Percentiles rank a stretch among this genome's conserved stretches.
phyloP scores from a whole-genome alignment of 352 stramenopile species.

The Pythium grandisporangium region DNA sequence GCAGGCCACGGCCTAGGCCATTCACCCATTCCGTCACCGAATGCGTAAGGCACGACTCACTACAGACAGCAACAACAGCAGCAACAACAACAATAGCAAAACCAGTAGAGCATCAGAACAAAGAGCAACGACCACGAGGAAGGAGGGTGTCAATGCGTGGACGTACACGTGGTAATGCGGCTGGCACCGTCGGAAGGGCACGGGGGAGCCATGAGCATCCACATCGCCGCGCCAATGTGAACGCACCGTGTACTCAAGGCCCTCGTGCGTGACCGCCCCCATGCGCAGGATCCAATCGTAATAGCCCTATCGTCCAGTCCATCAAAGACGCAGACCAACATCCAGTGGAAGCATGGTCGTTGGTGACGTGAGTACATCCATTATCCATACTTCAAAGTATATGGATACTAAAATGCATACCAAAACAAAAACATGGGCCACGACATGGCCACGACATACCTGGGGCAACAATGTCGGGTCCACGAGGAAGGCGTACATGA shows the following conservation, averaged over 20 bases:
- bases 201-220: slow-evolving; percentile 18
- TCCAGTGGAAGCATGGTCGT: too few species aligned
- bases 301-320: slow-evolving; percentile 72
- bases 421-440: too few species aligned
- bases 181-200: slow-evolving; percentile 69
- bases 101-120: neutral
- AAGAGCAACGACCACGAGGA: too few species aligned
- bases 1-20: slow-evolving; percentile 55
- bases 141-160: too few species aligned
- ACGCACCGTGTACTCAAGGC: slow-evolving; percentile 59
- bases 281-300: slow-evolving; percentile 81
- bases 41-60: slow-evolving; percentile 78
- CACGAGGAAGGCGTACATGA: slow-evolving; percentile 76
- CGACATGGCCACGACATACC: too few species aligned
- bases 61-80: too few species aligned
- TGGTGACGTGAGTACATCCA: too few species aligned
- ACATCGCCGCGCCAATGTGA: slow-evolving; percentile 40
- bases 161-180: slow-evolving; percentile 81
- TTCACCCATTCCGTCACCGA: slow-evolving; percentile 65
- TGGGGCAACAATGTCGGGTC: slow-evolving; percentile 61
- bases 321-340: too few species aligned
- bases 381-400: too few species aligned
- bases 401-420: too few species aligned
- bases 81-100: neutral
- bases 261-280: slow-evolving; percentile 61